Conservation (phyloP, 2,329 filamentous ascomycete species). For the Stachybotrys elegans region DNA sequence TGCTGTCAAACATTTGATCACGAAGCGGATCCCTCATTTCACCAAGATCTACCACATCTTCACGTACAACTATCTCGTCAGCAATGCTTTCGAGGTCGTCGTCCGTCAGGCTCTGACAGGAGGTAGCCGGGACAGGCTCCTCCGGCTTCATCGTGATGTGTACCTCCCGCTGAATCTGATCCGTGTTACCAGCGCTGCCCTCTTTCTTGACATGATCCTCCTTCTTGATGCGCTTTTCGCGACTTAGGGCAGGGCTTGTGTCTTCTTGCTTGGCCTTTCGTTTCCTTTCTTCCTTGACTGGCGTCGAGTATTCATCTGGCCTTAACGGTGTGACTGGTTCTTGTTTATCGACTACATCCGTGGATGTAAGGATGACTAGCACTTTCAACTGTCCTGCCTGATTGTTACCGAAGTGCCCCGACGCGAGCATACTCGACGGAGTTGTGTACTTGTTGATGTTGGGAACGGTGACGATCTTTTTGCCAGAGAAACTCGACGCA, state of each 20-base stretch:
- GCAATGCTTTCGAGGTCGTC: slow-evolving; percentile 2
- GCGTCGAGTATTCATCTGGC: slow-evolving; percentile 3
- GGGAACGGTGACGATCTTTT: slow-evolving; percentile 1
- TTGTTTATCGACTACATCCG: slow-evolving; percentile 2
- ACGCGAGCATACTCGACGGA: slow-evolving; percentile 1
- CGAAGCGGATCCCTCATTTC: slow-evolving; percentile 1
- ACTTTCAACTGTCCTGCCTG: slow-evolving; percentile 1
- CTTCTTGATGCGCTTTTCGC: slow-evolving; percentile 1
- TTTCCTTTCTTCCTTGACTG: slow-evolving; percentile 1
- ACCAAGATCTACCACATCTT: slow-evolving; percentile 1
- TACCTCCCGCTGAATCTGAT: slow-evolving; percentile 1
- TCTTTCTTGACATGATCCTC: slow-evolving; percentile 1
- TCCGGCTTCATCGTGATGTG: slow-evolving; percentile 1
- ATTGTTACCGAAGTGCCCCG: background rate
- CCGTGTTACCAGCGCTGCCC: slow-evolving; percentile 1
- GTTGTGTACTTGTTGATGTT: slow-evolving; percentile 1
- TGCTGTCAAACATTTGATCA: slow-evolving; percentile 2
- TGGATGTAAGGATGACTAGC: slow-evolving; percentile 3
- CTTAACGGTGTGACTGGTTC: slow-evolving; percentile 1
- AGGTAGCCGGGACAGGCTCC: background rate
- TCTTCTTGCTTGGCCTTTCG: slow-evolving; percentile 2
- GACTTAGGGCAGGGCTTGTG: background rate
- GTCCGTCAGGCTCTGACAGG: slow-evolving; percentile 1
- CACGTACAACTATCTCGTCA: slow-evolving; percentile 1
- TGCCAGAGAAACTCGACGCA: slow-evolving; percentile 1